Percentiles rank a stretch among this genome's conserved stretches.
Evolutionary conservation across 805 yeast species (phyloP).

Genomic region (Brettanomyces naardenensis): DNA sequence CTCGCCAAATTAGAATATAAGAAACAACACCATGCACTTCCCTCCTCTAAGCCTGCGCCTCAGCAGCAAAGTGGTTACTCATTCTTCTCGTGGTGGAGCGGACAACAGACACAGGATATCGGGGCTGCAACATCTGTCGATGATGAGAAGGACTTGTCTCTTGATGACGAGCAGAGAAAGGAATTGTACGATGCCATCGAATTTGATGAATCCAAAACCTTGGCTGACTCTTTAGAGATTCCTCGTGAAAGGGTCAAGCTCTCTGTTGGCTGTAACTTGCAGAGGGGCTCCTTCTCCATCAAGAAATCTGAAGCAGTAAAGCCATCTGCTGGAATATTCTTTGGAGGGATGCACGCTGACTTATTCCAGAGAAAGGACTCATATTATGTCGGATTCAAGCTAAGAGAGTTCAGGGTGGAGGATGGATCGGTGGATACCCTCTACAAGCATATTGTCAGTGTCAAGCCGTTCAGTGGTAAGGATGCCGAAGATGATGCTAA

Average conservation of each 20-base stretch:
- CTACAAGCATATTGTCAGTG: conserved; percentile 85
- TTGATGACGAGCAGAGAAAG: conserved; percentile 81
- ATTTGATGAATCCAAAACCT: conserved; percentile 57
- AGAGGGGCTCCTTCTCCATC: conserved; percentile 71
- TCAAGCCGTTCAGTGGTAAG: conserved; percentile 49
- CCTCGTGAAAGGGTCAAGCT: conserved; percentile 70
- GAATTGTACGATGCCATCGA: conserved; percentile 93
- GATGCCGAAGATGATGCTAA: conserved; percentile 19
- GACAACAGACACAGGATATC: conserved; percentile 11
- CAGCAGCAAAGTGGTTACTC: conserved; percentile 38
- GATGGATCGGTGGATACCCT: conserved; percentile 76
- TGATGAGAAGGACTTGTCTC: conserved; percentile 30
- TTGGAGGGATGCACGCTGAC: conserved; percentile 74
- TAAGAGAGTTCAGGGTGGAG: conserved; percentile 76
- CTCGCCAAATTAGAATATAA: conserved; percentile 62
- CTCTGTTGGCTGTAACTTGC: conserved; percentile 58
- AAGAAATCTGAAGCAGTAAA: conserved; percentile 27
- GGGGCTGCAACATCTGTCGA: conserved; percentile 10
- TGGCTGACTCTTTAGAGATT: conserved; percentile 47
- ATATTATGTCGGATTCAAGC: conserved; percentile 57
- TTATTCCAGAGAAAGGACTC: conserved; percentile 77
- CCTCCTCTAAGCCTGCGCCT: conserved; percentile 6
- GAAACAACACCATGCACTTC: conserved; percentile 33
- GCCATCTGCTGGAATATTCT: conserved; percentile 55
- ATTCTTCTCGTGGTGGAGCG: conserved; percentile 63